Evolutionary conservation across 768 basidiomycete species (phyloP), one percentile per base, ranked within the genome.

Genomic region (Pisolithus orientalis): DNA sequence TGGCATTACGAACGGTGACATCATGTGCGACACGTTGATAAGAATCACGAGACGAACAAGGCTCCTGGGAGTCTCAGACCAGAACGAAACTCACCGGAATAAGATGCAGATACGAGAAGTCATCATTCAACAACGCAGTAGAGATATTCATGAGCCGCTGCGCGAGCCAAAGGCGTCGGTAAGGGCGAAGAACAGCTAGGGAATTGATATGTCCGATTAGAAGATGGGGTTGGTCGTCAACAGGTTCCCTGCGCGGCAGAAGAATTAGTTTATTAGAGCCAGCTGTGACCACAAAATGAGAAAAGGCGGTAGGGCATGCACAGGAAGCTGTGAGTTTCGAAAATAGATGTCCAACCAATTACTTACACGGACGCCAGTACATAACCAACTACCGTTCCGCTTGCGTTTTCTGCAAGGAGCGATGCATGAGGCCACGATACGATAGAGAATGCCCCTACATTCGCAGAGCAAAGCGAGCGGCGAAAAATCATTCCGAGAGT

Each of bases 291-390:
- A 34, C 13, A 34, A 34, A 34, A 11, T 13, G 13, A 34, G 34
- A 34, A 34, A 34, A 4, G 5, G 34, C 11, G 13, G 11, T 14
- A 34, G 34, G 34, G 34, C 34, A 13, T 13, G 11, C 13, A 9
- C 6, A 5, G 13, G 34, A 34, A 14, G 34, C 11, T 45, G 13
- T 28, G 16, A 25, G 29, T 45, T 21, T 21, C 21, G 44, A 5
- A 16, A 17, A 21, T 21, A 21, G 21, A 21, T 21, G 21, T 21
- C 21, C 21, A 21, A 21, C 21, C 7, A 11, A 4, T 14, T 25
- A 61, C 75, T 32, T 47, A 80, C 80, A 81, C 77, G 45, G 80
- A 79, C 0, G 75, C 76, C n/a, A 81, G 59, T 14, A 80, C 79
- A 58, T 80, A 81, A 9, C 80, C 80, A 1, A 81, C 79, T 21